Base-by-base conservation (phyloP, 495 filamentous ascomycete species). In the Talaromyces nanjingensis region DNA sequence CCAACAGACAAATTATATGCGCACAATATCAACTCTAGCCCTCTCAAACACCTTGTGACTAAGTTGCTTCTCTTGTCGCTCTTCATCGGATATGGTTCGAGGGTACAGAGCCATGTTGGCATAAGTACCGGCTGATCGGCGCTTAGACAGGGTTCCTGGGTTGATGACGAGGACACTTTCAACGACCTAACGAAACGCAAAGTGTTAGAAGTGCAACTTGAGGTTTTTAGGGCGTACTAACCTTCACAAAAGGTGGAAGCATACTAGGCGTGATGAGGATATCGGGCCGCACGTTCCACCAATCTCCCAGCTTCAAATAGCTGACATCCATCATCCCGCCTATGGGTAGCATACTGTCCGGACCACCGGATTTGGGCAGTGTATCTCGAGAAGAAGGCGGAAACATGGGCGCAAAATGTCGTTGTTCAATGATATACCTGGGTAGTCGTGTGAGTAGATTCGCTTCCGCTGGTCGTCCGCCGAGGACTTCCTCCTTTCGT, bases 221-320 rank as follows among this genome's bases (percentile, higher is more conserved):
- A 22, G 57, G 29, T 9, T 1, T 60, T 25, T 24, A 8, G 65
- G 56, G 24, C 14, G 18, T n/a, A 70, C 82, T 65, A 78, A 94
- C 92, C 84, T 91, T 96, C 45, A 89, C 91, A 79, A 96, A 96
- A 4, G 91, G 87, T 8, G 88, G 86, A 66, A 98, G 73, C 64
- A 87, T 83, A 67, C 92, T 96, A 34, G 94, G 94, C 27, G 89
- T 78, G 37, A 98, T 81, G 65, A 97, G 70, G 27, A 98, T 81
- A 79, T 98, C 94, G 9, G 94, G 94, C 61, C 85, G 78, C 2
- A 90, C 87, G 65, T 87, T 89, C 66, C 93, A 79, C 86, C 94
- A 92, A 75, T 97, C 94, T 29, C 91, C 93, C 29, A 97, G 76
- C 73, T 96, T 93, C 72, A 92, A 65, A 74, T 96, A 96, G 64